These are phyloP conservation scores for Boletellus emodensis DNA, from an alignment of 768 basidiomycete genomes.

Conservation along the genomic window DNA sequence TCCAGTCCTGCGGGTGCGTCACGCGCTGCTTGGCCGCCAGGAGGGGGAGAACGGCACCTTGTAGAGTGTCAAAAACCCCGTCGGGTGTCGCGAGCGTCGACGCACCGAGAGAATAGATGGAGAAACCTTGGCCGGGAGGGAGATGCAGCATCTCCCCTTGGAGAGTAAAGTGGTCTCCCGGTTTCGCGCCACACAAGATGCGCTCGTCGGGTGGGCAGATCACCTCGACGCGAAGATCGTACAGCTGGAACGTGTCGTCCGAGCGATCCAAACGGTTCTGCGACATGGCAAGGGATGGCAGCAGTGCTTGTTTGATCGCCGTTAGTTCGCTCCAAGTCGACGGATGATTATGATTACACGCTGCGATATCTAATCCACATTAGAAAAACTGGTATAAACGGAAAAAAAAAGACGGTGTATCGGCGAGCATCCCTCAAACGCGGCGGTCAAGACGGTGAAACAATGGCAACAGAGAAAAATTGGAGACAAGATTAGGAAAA, in stretches of 20 bases:
- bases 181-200: constrained; percentile 61
- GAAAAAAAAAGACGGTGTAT: too few species aligned
- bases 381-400: too few species aligned
- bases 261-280: neutral
- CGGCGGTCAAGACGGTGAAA: too few species aligned
- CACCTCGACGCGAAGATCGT: constrained; percentile 62
- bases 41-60: constrained; percentile 61
- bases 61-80: too few species aligned
- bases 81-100: neutral
- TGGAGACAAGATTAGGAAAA: too few species aligned
- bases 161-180: constrained; percentile 58
- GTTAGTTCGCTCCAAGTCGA: too few species aligned
- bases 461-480: too few species aligned
- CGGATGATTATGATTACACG: too few species aligned
- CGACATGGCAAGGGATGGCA: too few species aligned
- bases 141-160: constrained; percentile 62
- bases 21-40: constrained; percentile 63
- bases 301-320: too few species aligned
- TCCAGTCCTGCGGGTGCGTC: constrained; percentile 59
- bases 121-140: constrained; percentile 60
- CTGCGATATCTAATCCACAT: too few species aligned
- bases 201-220: constrained; percentile 54
- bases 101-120: constrained; percentile 62
- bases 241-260: constrained; percentile 52
- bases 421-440: too few species aligned